A percentile compares a stretch with the other conserved stretches of the same genome.
These are phyloP conservation scores for Talaromyces nanjingensis DNA, from an alignment of 495 filamentous ascomycete species.

Conservation along the genomic window DNA sequence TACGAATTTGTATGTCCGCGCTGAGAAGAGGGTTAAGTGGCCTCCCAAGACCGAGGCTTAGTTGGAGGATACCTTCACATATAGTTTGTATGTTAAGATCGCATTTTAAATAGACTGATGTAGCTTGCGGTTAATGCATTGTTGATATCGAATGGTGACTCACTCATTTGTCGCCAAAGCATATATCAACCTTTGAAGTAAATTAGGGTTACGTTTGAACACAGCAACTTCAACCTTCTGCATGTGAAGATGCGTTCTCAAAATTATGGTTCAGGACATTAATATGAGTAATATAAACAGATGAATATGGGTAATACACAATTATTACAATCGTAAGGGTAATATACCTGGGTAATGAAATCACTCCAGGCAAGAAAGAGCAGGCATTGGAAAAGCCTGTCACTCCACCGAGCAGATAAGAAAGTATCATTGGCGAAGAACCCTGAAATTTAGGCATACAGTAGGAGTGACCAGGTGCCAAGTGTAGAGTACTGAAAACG, in stretches of 20 bases:
- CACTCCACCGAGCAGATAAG: background rate
- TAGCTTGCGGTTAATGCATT: background rate
- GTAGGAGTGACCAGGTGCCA: background rate
- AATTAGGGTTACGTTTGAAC: too few relatives aligned
- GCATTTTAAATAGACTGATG: background rate
- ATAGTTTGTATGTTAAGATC: background rate
- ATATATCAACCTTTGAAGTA: too few relatives aligned
- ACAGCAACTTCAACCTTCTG: too few relatives aligned
- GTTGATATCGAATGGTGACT: background rate
- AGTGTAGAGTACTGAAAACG: background rate
- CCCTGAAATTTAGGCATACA: background rate
- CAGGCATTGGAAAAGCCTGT: too few relatives aligned
- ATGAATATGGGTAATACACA: too few relatives aligned
- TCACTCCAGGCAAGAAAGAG: too few relatives aligned
- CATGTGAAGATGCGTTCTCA: too few relatives aligned
- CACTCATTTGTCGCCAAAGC: background rate
- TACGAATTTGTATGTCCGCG: slow-evolving; percentile 44
- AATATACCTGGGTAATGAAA: too few relatives aligned
- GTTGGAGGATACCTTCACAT: background rate
- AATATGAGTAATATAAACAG: too few relatives aligned
- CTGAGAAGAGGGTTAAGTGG: slow-evolving; percentile 40
- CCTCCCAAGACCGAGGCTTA: slow-evolving; percentile 15
- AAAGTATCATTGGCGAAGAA: background rate
- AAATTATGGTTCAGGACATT: too few relatives aligned
- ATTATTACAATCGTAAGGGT: too few relatives aligned